Conservation (phyloP, 2,329 filamentous ascomycete genomes). For the Ophiocordyceps robertsii region DNA sequence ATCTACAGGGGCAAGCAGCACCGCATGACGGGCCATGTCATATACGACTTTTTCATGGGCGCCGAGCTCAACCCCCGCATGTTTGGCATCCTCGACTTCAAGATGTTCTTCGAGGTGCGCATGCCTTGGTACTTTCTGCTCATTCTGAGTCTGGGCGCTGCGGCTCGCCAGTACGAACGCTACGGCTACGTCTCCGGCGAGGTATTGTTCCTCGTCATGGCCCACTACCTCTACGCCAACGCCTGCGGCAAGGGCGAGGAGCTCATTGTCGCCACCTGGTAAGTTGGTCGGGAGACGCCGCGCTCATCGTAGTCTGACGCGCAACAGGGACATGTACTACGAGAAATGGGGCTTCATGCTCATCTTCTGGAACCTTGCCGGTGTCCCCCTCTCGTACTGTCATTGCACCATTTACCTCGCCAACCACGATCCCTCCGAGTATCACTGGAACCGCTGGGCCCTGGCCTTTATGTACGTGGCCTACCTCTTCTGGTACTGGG, state of each 20-base stretch:
- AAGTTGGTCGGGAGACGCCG: slow-evolving; percentile 5
- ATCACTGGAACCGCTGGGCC: slow-evolving; percentile 60
- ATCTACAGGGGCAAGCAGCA: slow-evolving; percentile 69
- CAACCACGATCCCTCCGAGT: slow-evolving; percentile 65
- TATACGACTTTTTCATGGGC: slow-evolving; percentile 89
- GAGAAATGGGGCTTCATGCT: slow-evolving; percentile 98
- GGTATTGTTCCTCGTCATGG: slow-evolving; percentile 72
- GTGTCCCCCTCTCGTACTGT: slow-evolving; percentile 83
- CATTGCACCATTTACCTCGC: slow-evolving; percentile 86
- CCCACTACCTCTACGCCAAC: slow-evolving; percentile 84
- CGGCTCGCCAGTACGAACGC: slow-evolving; percentile 68
- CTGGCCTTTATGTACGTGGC: slow-evolving; percentile 50
- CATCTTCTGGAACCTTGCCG: slow-evolving; percentile 93
- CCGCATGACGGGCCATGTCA: slow-evolving; percentile 77
- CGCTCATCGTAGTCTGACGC: background rate
- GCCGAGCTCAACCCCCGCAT: slow-evolving; percentile 76
- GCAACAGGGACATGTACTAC: slow-evolving; percentile 70
- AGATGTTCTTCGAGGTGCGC: slow-evolving; percentile 92
- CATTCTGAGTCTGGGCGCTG: slow-evolving; percentile 61
- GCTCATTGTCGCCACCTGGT: slow-evolving; percentile 73
- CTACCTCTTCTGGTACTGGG: slow-evolving; percentile 79
- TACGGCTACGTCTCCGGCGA: slow-evolving; percentile 83
- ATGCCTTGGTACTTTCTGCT: slow-evolving; percentile 88
- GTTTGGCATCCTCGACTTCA: slow-evolving; percentile 74
- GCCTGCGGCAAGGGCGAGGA: slow-evolving; percentile 88